Evolutionary conservation across 1,284 basidiomycete genomes (phyloP).

Genomic region (Veloboletus limbatus): DNA sequence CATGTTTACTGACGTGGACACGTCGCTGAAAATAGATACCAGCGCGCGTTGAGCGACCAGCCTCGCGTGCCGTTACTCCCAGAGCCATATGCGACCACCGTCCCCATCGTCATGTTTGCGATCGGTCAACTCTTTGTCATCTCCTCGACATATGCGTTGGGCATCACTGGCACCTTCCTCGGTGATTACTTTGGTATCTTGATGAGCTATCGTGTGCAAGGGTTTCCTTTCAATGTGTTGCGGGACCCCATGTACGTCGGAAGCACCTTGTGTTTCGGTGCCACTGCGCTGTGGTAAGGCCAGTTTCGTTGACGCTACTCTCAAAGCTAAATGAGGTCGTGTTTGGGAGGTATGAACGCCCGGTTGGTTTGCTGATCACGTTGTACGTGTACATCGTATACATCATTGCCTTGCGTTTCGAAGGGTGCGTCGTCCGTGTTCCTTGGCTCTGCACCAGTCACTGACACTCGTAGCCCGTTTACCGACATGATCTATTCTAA

Average conservation of each 20-base stretch:
- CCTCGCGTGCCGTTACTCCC: slow-evolving; percentile 59
- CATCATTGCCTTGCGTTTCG: slow-evolving; percentile 76
- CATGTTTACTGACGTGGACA: neutral
- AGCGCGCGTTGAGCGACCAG: slow-evolving; percentile 69
- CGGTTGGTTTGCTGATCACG: slow-evolving; percentile 75
- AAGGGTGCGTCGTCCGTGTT: slow-evolving; percentile 61
- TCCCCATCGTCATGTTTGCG: slow-evolving; percentile 67
- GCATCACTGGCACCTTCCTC: slow-evolving; percentile 91
- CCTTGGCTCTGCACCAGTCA: neutral
- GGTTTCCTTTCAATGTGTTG: slow-evolving; percentile 95
- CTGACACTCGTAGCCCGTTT: slow-evolving; percentile 55
- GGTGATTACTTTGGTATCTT: slow-evolving; percentile 99
- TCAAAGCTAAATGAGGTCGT: neutral
- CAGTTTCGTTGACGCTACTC: slow-evolving; percentile 1
- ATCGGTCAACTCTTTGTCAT: slow-evolving; percentile 81
- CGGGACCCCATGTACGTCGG: slow-evolving; percentile 96
- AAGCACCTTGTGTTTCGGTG: slow-evolving; percentile 84
- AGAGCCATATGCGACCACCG: slow-evolving; percentile 53
- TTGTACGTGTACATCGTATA: slow-evolving; percentile 82
- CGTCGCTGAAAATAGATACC: slow-evolving; percentile 54
- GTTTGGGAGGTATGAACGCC: slow-evolving; percentile 71
- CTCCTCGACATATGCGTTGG: slow-evolving; percentile 88
- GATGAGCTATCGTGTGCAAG: slow-evolving; percentile 83
- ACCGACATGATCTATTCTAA: slow-evolving; percentile 80
- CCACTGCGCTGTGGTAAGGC: slow-evolving; percentile 76